phyloP scores from a whole-genome alignment of 441 rosid genomes.

The Heliophila coronopifolia region DNA sequence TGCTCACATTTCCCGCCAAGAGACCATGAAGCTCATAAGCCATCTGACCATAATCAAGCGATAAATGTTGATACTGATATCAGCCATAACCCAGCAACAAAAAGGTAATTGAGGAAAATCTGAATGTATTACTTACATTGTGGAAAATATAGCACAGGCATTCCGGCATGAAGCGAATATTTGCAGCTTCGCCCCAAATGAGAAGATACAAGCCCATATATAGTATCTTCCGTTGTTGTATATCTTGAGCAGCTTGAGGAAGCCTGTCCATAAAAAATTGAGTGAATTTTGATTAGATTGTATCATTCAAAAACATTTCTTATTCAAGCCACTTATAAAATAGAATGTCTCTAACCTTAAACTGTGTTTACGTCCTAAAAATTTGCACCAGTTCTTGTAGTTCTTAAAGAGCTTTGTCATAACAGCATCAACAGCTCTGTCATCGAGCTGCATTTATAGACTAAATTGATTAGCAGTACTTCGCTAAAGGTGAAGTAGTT shows the following conservation, averaged over 20 bases:
- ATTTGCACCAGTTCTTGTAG: conserved; percentile 92
- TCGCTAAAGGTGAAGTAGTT: background rate
- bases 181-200: conserved; percentile 98
- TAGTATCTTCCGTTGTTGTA: conserved; percentile 86
- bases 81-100: conserved; percentile 1
- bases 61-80: background rate
- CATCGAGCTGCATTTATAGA: conserved; percentile 67
- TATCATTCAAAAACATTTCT: conserved; percentile 12
- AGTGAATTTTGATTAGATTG: conserved; percentile 6
- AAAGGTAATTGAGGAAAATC: background rate
- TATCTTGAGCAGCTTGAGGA: conserved; percentile 82
- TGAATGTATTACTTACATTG: conserved; percentile 50
- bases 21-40: conserved; percentile 97
- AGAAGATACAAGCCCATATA: conserved; percentile 97
- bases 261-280: conserved; percentile 43
- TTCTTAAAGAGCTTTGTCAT: conserved; percentile 84
- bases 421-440: conserved; percentile 81
- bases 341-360: conserved; percentile 48
- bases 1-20: conserved; percentile 92
- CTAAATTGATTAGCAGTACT: background rate
- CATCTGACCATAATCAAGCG: conserved; percentile 53
- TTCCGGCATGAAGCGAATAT: conserved; percentile 92
- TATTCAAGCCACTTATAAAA: conserved; percentile 7
- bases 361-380: conserved; percentile 90
- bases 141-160: conserved; percentile 96